Base-by-base conservation (phyloP, 1,284 basidiomycete genomes). In the Schizopora paradoxa region DNA sequence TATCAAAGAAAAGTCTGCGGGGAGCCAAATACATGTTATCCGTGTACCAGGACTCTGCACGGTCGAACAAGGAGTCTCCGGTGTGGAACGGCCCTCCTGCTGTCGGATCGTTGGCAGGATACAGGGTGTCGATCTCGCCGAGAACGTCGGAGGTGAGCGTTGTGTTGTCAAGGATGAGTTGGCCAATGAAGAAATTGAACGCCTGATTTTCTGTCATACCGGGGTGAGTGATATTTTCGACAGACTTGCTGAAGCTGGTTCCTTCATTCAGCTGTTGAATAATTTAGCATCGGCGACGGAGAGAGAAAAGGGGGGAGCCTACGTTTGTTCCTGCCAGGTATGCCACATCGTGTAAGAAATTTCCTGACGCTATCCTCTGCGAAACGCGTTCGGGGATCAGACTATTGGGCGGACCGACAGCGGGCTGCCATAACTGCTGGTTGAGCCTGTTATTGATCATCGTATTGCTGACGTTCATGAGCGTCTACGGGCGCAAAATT, bases 281-380 rank as follows among this genome's bases (percentile, higher is more conserved):
- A 23, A 19, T 22, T 39, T 26, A 10, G 10, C 8, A 25, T 23
- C 22, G 37, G 26, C 23, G 28, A 6, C 23, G 7, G 16, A 8
- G 19, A 22, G 13, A 18, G 25, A 11, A 18, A 33, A 33, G 22
- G 33, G 22, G 10, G 23, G 11, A n/a, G 57, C 70, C 29, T 31
- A 76, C 76, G 51, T 77, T 79, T 2, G 74, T 77, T 10, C 77
- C 76, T 5, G 63, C 72, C 1, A 82, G 58, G 50, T 72, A 73
- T 4, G 79, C 78, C 0, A 82, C 60, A 13, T 35, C 22, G 41
- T 72, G 74, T 14, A 73, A 51, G 54, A 79, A 80, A 18, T 77
- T 62, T 2, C 76, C 77, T 4, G 66, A 61, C 1, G 64, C 58
- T 21, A 81, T 70, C 35, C 63, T 66, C 8, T 57, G 51, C 0